Base-by-base conservation (phyloP, 768 basidiomycete species). In the Hortiboletus campestris region DNA sequence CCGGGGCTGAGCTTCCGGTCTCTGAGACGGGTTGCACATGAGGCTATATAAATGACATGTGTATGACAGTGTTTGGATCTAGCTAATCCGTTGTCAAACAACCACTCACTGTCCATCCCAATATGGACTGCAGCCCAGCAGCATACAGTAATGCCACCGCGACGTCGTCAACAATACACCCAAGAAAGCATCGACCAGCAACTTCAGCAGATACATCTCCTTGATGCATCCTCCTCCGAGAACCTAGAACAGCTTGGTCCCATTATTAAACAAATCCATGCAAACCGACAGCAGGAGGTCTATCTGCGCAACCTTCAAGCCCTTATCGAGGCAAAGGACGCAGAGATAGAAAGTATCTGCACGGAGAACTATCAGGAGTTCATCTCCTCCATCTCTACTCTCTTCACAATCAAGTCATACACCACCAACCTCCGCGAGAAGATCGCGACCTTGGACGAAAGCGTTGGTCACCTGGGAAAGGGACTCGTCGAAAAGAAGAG, bases 281-380 rank as follows among this genome's bases (percentile, higher is more conserved):
- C 85, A 61, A 90, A 84, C 68, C 79, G 89, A 49, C 89, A 91
- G 63, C 94, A 97, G 66, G 94, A 97, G 53, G 81, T 84, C 12
- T 98, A 93, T 73, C 81, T 98, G 52, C 84, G 89, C 49, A 90
- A 87, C 42, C 77, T 98, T 41, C 88, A 91, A 65, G 79, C 76
- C n/a, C 89, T 98, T 65, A 88, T 98, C 56, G 86, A 93, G 66
- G 85, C 94, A 60, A 97, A 98, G 75, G 97, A 99, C 70, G 80
- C 83, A 57, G 96, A 98, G 72, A 99, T 99, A 71, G 93, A 98
- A 75, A 85, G 83, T 56, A 94, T 98, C 71, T 98, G 97, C 74
- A 84, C 86, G 54, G 90, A 94, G 62, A 98, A 98, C 72, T 98
- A 98, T 66, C 93, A 95, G 74, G 96, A 98, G 74, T 99, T 99